Base-by-base conservation (phyloP, 805 yeast genomes). In the Ogataea parapolymorpha region DNA sequence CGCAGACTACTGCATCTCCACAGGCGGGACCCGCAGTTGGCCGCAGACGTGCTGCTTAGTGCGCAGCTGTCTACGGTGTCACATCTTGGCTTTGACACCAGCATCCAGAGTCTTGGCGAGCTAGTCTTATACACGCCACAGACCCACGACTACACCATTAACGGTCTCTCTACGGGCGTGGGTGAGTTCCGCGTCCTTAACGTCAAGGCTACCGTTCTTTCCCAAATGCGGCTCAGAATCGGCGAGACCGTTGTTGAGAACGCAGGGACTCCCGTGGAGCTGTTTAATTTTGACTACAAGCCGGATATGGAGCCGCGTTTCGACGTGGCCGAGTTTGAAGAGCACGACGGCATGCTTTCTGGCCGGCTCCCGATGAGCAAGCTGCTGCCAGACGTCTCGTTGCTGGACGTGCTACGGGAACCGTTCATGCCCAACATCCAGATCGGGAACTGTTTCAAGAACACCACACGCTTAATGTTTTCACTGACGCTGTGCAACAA, bases 351-450 rank as follows among this genome's bases (percentile, higher is more conserved):
- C 23, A 15, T 29, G 12, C 42, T 37, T 23, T 26, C 16, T n/a
- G 35, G 27, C 26, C 28, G 27, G 26, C 35, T 46, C 7, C 44
- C 43, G 12, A 20, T 46, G 22, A 25, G 29, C 7, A 16, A 23
- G 9, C 22, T 50, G 42, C 40, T 50, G 10, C 44, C 51, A 7
- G 35, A 33, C 17, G 18, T 24, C 5, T 30, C 42, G 14, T 32
- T 44, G 6, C 34, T 43, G 13, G 27, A 44, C 13, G 22, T 34
- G 8, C 18, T 50, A 13, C 17, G 35, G 8, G 11, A 18, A 14
- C 50, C 54, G 4, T 43, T 50, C 23, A 42, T 50, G 49, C 51
- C 54, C 17, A 41, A 45, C 25, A 26, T 50, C 20, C 20, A 28
- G 6, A 35, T 50, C 8, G 49, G 47, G 17, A 35, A 33, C 30